These are phyloP conservation scores for Bipolaris oryzae DNA, from an alignment of 2,329 filamentous ascomycete species.

Conservation along the genomic window DNA sequence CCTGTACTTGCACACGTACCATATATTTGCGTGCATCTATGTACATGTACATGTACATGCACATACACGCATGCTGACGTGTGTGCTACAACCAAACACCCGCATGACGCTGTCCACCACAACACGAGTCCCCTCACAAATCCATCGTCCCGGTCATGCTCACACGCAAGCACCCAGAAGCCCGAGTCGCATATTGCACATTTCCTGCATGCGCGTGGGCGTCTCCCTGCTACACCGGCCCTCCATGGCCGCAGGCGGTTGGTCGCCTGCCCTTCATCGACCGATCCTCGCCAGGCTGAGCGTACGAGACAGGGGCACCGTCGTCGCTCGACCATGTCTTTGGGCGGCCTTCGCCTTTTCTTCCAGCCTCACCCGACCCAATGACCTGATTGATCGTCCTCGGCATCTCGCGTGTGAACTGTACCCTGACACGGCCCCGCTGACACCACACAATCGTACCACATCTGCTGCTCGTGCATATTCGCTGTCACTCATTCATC, in stretches of 20 bases:
- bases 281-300: constrained; percentile 5
- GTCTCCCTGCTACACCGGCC: background rate
- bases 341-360: background rate
- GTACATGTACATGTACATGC: too few species aligned
- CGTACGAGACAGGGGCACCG: constrained; percentile 1
- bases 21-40: too few species aligned
- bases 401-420: background rate
- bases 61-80: too few species aligned
- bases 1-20: too few species aligned
- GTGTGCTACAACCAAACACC: too few species aligned
- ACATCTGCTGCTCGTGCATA: background rate
- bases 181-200: background rate
- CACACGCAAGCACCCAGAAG: background rate
- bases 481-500: background rate
- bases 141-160: background rate
- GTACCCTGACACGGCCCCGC: background rate
- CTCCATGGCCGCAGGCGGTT: constrained; percentile 1
- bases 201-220: background rate
- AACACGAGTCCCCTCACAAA: too few species aligned
- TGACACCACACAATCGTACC: background rate
- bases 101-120: too few species aligned
- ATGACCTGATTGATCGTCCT: background rate
- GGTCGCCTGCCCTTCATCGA: constrained; percentile 3
- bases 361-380: background rate
- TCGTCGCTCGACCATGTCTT: background rate